Evolutionary conservation across 2,329 filamentous ascomycete genomes (phyloP), one percentile per base, ranked within the genome.

Genomic region (Seiridium cupressi): DNA sequence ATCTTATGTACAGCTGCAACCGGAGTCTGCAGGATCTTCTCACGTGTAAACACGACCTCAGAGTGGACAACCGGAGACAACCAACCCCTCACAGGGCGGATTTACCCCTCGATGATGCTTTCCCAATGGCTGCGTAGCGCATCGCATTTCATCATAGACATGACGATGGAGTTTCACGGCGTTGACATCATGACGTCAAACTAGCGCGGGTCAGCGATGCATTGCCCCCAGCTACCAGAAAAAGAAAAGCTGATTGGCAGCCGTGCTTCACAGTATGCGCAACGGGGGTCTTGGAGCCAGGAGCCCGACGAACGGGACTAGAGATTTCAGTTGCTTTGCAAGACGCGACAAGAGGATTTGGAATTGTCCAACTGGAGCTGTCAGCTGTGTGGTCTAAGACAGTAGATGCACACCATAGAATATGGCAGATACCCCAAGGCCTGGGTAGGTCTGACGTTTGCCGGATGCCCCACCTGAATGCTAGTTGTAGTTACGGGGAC

Each of bases 131-230:
- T 38, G 44, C 47, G 46, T 8, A 31, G 34, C 51, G 9, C 55
- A 49, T 38, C 6, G 32, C 34, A 58, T 58, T 58, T 58, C 55
- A 58, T 58, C 55, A 58, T 58, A 49, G 47, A 58, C 55, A 42
- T 42, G 10, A 55, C 13, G 18, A 55, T 40, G 51, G 34, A 42
- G 34, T 55, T 42, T 55, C 32, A 42, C 51, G 34, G 18, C 46
- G 35, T 42, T 26, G 46, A 51, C 31, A 58, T 58, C 55, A 58
- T 58, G 55, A 58, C 55, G 55, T 58, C 55, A 58, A 58, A 44
- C 35, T 36, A 53, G 49, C 49, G 35, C 49, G 49, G 49, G 49
- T 53, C 34, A 42, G 38, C 13, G 38, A 42, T 26, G 18, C 18
- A 26, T 26, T 26, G 18, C 18, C 18, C 18, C 18, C 18, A 26